Percentiles rank a stretch among this genome's conserved stretches.
Evolutionary conservation across 1,139 yeast species (phyloP).

Genomic region (Candida pseudocylindracea): DNA sequence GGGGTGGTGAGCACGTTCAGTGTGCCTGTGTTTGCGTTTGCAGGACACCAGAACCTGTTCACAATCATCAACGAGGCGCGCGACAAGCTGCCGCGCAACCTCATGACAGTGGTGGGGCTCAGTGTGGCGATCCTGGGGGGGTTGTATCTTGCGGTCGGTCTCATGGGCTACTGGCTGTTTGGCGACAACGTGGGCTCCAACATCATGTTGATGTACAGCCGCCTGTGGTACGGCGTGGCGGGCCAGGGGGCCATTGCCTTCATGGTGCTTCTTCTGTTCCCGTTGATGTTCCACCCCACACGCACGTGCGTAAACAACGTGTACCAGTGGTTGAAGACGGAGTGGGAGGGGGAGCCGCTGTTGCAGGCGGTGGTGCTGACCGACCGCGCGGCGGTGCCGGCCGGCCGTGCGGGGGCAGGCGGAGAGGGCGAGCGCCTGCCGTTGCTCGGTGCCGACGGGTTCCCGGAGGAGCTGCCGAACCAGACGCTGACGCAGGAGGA

Average conservation of each 20-base stretch:
- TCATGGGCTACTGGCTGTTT: slow-evolving; percentile 21
- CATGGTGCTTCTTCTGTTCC: slow-evolving; percentile 75
- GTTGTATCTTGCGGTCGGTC: slow-evolving; percentile 17
- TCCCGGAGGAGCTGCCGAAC: slow-evolving; percentile 24
- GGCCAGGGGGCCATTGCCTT: slow-evolving; percentile 62
- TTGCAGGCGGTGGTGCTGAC: slow-evolving; percentile 8
- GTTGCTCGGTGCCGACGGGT: slow-evolving; percentile 9
- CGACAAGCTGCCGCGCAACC: slow-evolving; percentile 26
- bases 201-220: slow-evolving; percentile 46
- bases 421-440: neutral
- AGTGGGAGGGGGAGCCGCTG: slow-evolving; percentile 8
- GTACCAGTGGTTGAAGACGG: slow-evolving; percentile 17
- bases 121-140: slow-evolving; percentile 22
- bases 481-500: slow-evolving; percentile 28
- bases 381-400: slow-evolving; percentile 27
- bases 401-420: slow-evolving; percentile 11
- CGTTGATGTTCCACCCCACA: slow-evolving; percentile 85
- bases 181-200: slow-evolving; percentile 40
- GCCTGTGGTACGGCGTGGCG: slow-evolving; percentile 24
- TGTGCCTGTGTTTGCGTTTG: slow-evolving; percentile 5
- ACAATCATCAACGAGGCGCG: slow-evolving; percentile 15
- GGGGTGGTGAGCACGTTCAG: slow-evolving; percentile 39
- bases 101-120: slow-evolving; percentile 24
- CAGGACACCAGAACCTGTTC: slow-evolving; percentile 6
- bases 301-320: slow-evolving; percentile 69